phyloP scores from a whole-genome alignment of 805 yeast species.

The Yarrowia sp. region DNA sequence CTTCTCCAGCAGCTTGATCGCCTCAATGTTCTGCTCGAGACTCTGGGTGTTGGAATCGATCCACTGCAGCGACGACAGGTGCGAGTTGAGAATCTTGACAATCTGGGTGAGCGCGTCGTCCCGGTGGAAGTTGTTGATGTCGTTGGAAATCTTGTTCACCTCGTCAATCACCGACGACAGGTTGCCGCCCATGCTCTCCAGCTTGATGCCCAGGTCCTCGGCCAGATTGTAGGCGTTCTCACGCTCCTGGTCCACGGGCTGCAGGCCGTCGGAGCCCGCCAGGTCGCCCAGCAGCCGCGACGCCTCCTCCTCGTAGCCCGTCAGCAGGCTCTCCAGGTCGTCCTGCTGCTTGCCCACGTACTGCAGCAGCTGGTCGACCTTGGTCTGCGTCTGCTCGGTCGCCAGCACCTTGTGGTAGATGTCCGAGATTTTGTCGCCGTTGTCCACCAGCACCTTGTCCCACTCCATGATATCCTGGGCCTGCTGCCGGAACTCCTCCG shows the following conservation, averaged over 20 bases:
- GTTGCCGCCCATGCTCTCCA: constrained; percentile 78
- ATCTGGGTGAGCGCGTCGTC: constrained; percentile 58
- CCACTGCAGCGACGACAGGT: constrained; percentile 87
- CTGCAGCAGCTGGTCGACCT: constrained; percentile 83
- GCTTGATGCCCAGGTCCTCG: constrained; percentile 78
- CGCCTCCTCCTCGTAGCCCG: constrained; percentile 76
- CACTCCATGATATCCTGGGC: constrained; percentile 78
- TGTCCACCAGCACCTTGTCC: constrained; percentile 83
- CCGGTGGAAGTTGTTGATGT: constrained; percentile 69
- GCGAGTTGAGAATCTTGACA: constrained; percentile 82
- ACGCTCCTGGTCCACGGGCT: constrained; percentile 76
- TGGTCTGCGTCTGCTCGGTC: constrained; percentile 84
- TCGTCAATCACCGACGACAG: constrained; percentile 77
- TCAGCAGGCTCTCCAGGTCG: constrained; percentile 81
- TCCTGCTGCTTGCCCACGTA: constrained; percentile 92
- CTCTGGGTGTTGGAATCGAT: constrained; percentile 75
- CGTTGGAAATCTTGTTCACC: constrained; percentile 78
- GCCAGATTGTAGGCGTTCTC: constrained; percentile 89
- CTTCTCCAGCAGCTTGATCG: constrained; percentile 45
- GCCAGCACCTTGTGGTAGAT: constrained; percentile 76
- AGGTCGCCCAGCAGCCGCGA: constrained; percentile 42
- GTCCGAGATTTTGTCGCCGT: constrained; percentile 83
- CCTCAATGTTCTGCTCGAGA: constrained; percentile 69
- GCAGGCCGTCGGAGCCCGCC: constrained; percentile 50
- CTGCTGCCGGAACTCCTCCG: constrained; percentile 75